phyloP scores from a whole-genome alignment of 352 stramenopile species.

The Pythium periplocum region DNA sequence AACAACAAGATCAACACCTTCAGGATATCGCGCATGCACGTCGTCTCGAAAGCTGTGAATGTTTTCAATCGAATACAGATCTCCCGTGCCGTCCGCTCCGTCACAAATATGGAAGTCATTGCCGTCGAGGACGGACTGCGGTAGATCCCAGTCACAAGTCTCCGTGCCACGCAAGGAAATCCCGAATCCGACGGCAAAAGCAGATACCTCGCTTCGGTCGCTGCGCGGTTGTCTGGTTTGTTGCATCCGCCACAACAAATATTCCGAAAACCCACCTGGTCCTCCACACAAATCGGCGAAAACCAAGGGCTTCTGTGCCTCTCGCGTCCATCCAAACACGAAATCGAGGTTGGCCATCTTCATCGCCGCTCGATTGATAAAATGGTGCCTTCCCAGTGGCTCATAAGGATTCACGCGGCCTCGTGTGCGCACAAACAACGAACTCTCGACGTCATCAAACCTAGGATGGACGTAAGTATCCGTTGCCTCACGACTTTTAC shows the following conservation, averaged over 20 bases:
- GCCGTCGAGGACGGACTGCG: not conserved
- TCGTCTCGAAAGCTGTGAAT: constrained; percentile 43
- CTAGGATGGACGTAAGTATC: constrained; percentile 9
- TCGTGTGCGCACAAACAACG: constrained; percentile 18
- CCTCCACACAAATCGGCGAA: constrained; percentile 80
- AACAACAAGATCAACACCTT: constrained; percentile 51
- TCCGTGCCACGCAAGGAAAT: constrained; percentile 54
- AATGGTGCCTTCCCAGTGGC: constrained; percentile 44
- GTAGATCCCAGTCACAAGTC: constrained; percentile 44
- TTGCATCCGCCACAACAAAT: constrained; percentile 48
- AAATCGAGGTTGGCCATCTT: constrained; percentile 75
- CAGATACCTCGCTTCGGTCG: not conserved
- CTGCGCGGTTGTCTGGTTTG: not conserved
- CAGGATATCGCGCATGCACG: constrained; percentile 22
- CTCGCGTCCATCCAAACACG: constrained; percentile 44
- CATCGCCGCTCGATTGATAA: constrained; percentile 80
- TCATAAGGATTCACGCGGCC: constrained; percentile 52
- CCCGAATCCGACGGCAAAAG: constrained; percentile 34
- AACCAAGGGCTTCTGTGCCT: constrained; percentile 21
- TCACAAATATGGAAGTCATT: constrained; percentile 44
- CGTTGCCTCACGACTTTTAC: constrained; percentile 1
- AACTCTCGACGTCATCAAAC: constrained; percentile 19
- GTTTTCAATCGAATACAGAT: constrained; percentile 60
- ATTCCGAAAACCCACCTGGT: constrained; percentile 77
- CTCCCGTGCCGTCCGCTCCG: constrained; percentile 60